Percentiles rank a stretch among this genome's conserved stretches.
Conservation (phyloP, 164 flowering plant species). For the Stephania cephalantha region DNA sequence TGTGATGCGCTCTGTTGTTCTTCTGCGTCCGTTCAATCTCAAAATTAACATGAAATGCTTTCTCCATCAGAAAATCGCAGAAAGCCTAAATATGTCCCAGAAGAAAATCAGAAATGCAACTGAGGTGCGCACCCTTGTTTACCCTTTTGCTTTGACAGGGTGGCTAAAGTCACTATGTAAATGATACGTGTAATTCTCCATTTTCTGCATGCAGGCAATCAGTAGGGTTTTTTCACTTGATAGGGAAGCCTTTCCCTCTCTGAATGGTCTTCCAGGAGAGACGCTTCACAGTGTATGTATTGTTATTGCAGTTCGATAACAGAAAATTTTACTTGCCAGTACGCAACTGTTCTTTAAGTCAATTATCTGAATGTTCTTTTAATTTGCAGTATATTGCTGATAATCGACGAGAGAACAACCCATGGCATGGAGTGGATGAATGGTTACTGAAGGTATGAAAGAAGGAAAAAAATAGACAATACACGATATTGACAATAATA, state of each 20-base stretch:
- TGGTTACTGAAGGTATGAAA: slow-evolving; percentile 76
- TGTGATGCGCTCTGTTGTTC: neutral
- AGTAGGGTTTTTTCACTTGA: slow-evolving; percentile 80
- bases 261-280: slow-evolving; percentile 93
- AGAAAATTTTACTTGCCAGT: neutral
- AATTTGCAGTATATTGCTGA: slow-evolving; percentile 84
- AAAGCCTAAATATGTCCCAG: slow-evolving; percentile 69
- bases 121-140: slow-evolving; percentile 45
- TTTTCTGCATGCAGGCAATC: slow-evolving; percentile 46
- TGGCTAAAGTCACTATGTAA: neutral
- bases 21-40: neutral
- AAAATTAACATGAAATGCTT: slow-evolving; percentile 12
- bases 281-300: slow-evolving; percentile 83
- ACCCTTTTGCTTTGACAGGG: neutral
- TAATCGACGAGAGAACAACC: slow-evolving; percentile 64
- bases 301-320: neutral
- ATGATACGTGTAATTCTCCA: neutral
- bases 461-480: neutral
- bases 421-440: slow-evolving; percentile 86
- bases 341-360: neutral
- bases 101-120: slow-evolving; percentile 90
- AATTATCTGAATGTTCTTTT: neutral
- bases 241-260: slow-evolving; percentile 79
- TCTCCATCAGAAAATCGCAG: slow-evolving; percentile 73
- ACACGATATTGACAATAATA: neutral